Evolutionary conservation across 306 rosid species (phyloP), one percentile per base, ranked within the genome.

Genomic region (Trifolium fragiferum): DNA sequence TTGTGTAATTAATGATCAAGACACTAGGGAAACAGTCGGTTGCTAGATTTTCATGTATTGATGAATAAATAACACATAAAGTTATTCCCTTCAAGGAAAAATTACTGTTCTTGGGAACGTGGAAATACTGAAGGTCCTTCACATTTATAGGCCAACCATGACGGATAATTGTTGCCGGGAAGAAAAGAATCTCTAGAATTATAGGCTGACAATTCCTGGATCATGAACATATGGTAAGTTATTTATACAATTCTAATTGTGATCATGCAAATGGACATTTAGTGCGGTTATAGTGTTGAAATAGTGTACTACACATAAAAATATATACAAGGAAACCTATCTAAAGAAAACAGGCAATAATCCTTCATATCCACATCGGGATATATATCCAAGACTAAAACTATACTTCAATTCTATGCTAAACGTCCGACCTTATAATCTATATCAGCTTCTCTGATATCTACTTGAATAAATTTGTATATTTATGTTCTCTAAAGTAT

Each of bases 121-220:
- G 13, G 4, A 51, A 0, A 2, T 12, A 68, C 62, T 0, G 72
- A 61, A 25, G 23, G 11, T 19, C 73, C 80, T 33, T 61, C 46
- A 1, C 73, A 40, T 8, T 4, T 50, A 32, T 73, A 11, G 41
- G 50, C 10, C 21, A 74, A 68, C 78, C 78, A 79, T 18, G 12
- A 47, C n/a, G 83, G 78, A 23, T 73, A 14, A 8, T 47, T 66
- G 14, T 58, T 68, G 47, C 72, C 76, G 3, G 80, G 76, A 7
- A 80, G 37, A 2, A 1, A 44, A 40, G 40, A 0, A 60, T 51
- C 21, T 25, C 37, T 15, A 10, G 53, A 33, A 32, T 37, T 40
- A 3, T 25, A 25, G 30, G 11, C 3, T 23, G 8, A 4, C 76
- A 63, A 49, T 60, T 49, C 71, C 76, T 74, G 75, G 47, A 23